Base-by-base conservation (phyloP, 1,284 basidiomycete species). In the Wallemia ichthyophaga region DNA sequence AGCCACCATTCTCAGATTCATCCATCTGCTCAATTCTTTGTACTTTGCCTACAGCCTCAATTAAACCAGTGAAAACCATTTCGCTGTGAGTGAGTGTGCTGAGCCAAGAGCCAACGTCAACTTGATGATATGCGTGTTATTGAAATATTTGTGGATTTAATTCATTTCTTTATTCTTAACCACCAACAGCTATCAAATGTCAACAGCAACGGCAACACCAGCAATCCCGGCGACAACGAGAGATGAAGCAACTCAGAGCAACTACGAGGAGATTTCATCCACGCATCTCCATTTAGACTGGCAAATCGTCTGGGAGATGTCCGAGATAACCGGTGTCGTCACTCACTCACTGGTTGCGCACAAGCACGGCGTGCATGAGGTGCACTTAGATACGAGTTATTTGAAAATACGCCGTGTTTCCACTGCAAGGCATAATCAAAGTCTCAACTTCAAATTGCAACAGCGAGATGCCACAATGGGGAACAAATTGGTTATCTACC, bases 1-100 rank as follows among this genome's bases (percentile, higher is more conserved):
- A 92, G 26, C 88, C 88, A 26, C 66, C 67, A 26, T 73, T 73
- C 9, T 71, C 70, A 65, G 84, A 81, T 25, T 72, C 70, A 66
- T 69, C 71, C 58, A 65, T 66, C 57, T 64, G 66, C 19, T 62
- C 61, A 65, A 87, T 78, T 61, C 73, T 71, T 21, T 74, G 72
- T 58, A 91, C 78, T 1, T 75, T 79, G 59, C 85, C 87, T 23
- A 88, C 72, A 63, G 82, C 82, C 73, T 91, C 85, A 59, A 85
- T 81, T 82, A 48, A 19, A 11, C 37, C 37, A 3, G 37, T 48
- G 37, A 48, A 48, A 13, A 48, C 37, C 37, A 48, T 48, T 11
- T 31, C 28, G n/a, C 5, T 21, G 37, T 48, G n/a, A n/a, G n/a
- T n/a, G n/a, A n/a, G n/a, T n/a, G n/a, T n/a, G n/a, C n/a, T n/a